phyloP scores from a whole-genome alignment of 176 grass and related monocot genomes.

The Lolium perenne region DNA sequence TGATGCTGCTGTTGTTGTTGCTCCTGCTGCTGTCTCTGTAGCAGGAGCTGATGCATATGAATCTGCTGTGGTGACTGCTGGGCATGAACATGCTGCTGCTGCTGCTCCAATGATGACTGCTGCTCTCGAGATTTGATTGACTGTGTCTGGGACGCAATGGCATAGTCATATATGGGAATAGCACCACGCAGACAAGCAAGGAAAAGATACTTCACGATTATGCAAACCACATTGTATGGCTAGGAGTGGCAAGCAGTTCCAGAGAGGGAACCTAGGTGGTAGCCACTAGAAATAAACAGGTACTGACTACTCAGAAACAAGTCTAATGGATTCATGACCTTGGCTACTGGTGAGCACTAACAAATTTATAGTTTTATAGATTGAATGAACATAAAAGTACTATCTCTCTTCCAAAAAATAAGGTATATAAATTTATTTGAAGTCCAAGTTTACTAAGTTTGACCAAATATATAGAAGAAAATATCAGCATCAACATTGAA shows the following conservation, averaged over 20 bases:
- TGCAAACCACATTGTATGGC: neutral
- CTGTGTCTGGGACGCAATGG: slow-evolving; percentile 46
- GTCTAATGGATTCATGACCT: neutral
- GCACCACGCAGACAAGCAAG: neutral
- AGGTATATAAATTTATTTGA: neutral
- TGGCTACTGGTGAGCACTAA: neutral
- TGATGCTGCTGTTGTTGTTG: slow-evolving; percentile 49
- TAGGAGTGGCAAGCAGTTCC: slow-evolving; percentile 9
- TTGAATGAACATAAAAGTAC: neutral
- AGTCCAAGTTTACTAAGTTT: neutral
- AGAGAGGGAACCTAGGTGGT: neutral
- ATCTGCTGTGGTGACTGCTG: slow-evolving; percentile 54
- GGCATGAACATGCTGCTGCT: slow-evolving; percentile 41
- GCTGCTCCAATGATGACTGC: slow-evolving; percentile 43
- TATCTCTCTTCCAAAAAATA: neutral
- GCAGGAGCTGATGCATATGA: slow-evolving; percentile 56
- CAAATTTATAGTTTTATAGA: slow-evolving; percentile 16
- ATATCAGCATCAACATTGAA: neutral
- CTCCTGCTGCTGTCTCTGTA: slow-evolving; percentile 55
- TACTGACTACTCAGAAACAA: slow-evolving; percentile 17
- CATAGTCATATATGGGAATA: slow-evolving; percentile 3
- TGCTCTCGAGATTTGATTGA: slow-evolving; percentile 65
- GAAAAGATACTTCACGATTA: neutral
- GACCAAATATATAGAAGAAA: neutral
- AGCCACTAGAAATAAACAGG: slow-evolving; percentile 8